Evolutionary conservation across 805 yeast genomes (phyloP).

Genomic region (Vanderwaltozyma polyspora): DNA sequence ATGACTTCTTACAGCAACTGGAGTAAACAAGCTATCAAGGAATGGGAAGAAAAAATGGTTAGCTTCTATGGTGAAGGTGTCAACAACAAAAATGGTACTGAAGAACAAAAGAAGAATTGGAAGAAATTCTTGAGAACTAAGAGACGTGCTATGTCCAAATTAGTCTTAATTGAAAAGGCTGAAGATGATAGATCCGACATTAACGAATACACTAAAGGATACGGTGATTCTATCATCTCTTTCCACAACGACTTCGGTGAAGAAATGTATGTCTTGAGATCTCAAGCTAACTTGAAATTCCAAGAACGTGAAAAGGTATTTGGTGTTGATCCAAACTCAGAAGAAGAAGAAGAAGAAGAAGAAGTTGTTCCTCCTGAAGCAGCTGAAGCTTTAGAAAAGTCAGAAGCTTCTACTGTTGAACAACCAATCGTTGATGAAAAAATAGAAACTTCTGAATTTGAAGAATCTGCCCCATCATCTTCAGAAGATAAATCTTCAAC

Average conservation of each 20-base stretch:
- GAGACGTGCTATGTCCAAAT: slow-evolving; percentile 2
- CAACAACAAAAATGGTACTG: background rate
- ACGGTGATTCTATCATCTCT: background rate
- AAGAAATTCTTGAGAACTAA: slow-evolving; percentile 30
- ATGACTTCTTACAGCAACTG: background rate
- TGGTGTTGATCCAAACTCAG: slow-evolving; percentile 20
- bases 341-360: slow-evolving; percentile 15
- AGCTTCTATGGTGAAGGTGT: slow-evolving; percentile 9
- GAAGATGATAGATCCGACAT: background rate
- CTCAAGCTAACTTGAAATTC: slow-evolving; percentile 44
- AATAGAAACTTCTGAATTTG: too few relatives aligned
- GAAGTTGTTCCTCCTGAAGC: background rate
- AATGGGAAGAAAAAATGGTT: slow-evolving; percentile 54
- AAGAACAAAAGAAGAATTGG: slow-evolving; percentile 33
- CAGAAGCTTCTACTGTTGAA: background rate
- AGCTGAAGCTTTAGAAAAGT: background rate
- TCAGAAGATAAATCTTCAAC: background rate
- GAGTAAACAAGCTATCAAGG: slow-evolving; percentile 29
- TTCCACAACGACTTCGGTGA: slow-evolving; percentile 28
- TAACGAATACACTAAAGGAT: background rate
- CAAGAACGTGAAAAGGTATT: slow-evolving; percentile 35
- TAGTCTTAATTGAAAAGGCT: slow-evolving; percentile 2
- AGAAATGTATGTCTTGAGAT: slow-evolving; percentile 43
- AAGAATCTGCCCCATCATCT: background rate
- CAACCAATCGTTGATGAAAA: too few relatives aligned